A percentile compares a stretch with the other conserved stretches of the same genome.
These are phyloP conservation scores for Tripterygium wilfordii DNA, from an alignment of 177 flowering plant genomes.

Conservation along the genomic window DNA sequence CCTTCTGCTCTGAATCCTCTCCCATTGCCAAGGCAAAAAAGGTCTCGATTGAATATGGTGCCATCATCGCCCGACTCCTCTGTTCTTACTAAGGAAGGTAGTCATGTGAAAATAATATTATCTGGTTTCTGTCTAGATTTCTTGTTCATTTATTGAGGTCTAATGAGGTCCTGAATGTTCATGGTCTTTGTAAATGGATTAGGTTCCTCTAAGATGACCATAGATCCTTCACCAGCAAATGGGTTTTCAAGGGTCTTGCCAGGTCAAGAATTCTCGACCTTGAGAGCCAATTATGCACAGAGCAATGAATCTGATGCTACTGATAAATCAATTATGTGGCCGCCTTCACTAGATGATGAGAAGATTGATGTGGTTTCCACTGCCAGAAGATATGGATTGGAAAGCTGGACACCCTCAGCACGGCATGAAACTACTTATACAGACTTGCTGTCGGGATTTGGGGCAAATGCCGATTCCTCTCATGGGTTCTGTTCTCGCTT, in stretches of 20 bases:
- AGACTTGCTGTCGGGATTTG: slow-evolving; percentile 69
- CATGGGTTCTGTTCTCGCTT: slow-evolving; percentile 26
- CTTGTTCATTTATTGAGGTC: no score
- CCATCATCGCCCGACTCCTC: slow-evolving; percentile 73
- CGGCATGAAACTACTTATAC: slow-evolving; percentile 55
- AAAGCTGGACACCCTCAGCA: slow-evolving; percentile 35
- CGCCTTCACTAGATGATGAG: slow-evolving; percentile 43
- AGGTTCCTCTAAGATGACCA: slow-evolving; percentile 56
- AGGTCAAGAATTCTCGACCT: slow-evolving; percentile 86
- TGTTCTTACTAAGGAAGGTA: slow-evolving; percentile 78
- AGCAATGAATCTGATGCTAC: slow-evolving; percentile 55
- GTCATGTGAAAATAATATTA: no score
- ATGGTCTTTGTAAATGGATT: neutral
- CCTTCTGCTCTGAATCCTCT: slow-evolving; percentile 69
- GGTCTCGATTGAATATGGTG: slow-evolving; percentile 56
- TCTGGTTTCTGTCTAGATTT: no score
- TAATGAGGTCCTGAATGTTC: no score
- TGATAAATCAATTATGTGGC: slow-evolving; percentile 51
- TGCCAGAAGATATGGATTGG: slow-evolving; percentile 45
- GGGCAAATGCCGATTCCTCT: slow-evolving; percentile 33
- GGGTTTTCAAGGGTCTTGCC: slow-evolving; percentile 82
- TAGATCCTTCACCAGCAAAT: slow-evolving; percentile 53
- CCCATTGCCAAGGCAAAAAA: slow-evolving; percentile 63
- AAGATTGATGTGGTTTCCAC: slow-evolving; percentile 37
- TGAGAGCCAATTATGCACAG: slow-evolving; percentile 58